Base-by-base conservation (phyloP, 495 filamentous ascomycete genomes). In the Penicillium paradoxum region DNA sequence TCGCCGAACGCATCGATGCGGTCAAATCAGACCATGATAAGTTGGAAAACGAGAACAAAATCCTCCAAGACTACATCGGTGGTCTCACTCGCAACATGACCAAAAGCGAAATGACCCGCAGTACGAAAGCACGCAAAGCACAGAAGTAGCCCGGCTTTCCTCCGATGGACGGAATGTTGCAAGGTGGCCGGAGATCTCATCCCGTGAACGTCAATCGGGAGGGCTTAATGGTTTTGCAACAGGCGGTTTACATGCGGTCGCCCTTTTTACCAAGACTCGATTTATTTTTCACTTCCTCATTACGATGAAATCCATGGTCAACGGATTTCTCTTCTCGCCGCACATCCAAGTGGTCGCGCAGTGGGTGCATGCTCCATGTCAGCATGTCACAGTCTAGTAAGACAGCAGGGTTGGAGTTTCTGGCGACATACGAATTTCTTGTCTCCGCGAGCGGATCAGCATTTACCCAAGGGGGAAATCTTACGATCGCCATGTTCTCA, bases 21-120 rank as follows among this genome's bases (percentile, higher is more conserved):
- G 91, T 97, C 45, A 88, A 89, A 68, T 84, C 86, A 51, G 91
- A 97, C 66, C 90, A 97, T 64, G 87, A 96, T 69, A 95, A 95
- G 70, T 79, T 98, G 25, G 91, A 97, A 67, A 88, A 78, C 59
- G 87, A 96, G 62, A 98, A 98, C 77, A 89, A 86, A 62, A 96
- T 96, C 59, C 71, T 98, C 11, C 95, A 97, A 65, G 88, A 92
- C 64, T 91, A 91, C 66, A 81, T 80, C 53, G 74, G 79, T 53
- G 76, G 75, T 42, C 65, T 80, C 18, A 79, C 77, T 13, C 72
- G 74, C 45, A 78, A 75, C 47, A 76, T 80, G 73, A 77, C 75
- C 53, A 77, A 77, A 58, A 68, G 62, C 53, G 74, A 77, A 62
- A 71, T 75, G 59, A 70, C 67, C 10, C 67, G 69, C 43, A 74